Percentiles rank a stretch among this genome's conserved stretches.
Conservation (phyloP, 805 yeast genomes). For the Soucietia sequanensis region DNA sequence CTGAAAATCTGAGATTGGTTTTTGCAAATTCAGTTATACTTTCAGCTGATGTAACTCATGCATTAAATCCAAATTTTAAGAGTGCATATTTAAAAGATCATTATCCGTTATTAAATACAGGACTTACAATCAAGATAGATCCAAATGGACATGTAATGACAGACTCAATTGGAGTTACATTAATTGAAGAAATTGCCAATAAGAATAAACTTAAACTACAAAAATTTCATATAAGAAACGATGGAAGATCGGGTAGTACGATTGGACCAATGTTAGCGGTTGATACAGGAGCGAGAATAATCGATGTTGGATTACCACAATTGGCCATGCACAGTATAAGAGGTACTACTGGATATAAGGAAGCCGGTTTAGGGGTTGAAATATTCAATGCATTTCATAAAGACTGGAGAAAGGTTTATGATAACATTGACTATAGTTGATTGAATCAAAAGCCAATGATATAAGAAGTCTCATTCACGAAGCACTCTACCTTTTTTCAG, state of each 20-base stretch:
- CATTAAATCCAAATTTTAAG: constrained; percentile 40
- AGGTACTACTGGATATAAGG: constrained; percentile 37
- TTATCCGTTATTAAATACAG: constrained; percentile 38
- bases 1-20: constrained; percentile 7
- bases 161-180: constrained; percentile 28
- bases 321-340: constrained; percentile 43
- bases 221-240: constrained; percentile 40
- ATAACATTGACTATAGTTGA: constrained; percentile 16
- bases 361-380: constrained; percentile 36
- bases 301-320: constrained; percentile 44
- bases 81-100: constrained; percentile 29
- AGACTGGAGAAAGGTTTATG: constrained; percentile 28
- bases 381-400: constrained; percentile 31
- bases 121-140: constrained; percentile 36
- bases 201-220: constrained; percentile 27
- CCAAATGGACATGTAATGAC: constrained; percentile 38
- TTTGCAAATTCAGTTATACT: constrained; percentile 34
- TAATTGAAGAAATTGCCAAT: constrained; percentile 24
- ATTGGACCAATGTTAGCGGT: constrained; percentile 41
- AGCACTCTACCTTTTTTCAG: too few relatives aligned
- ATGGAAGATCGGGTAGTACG: constrained; percentile 41
- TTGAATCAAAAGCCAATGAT: too few relatives aligned
- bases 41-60: constrained; percentile 46
- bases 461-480: too few relatives aligned
- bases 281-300: constrained; percentile 34